Conservation (phyloP, 2,329 filamentous ascomycete genomes). For the Neurospora crassa region DNA sequence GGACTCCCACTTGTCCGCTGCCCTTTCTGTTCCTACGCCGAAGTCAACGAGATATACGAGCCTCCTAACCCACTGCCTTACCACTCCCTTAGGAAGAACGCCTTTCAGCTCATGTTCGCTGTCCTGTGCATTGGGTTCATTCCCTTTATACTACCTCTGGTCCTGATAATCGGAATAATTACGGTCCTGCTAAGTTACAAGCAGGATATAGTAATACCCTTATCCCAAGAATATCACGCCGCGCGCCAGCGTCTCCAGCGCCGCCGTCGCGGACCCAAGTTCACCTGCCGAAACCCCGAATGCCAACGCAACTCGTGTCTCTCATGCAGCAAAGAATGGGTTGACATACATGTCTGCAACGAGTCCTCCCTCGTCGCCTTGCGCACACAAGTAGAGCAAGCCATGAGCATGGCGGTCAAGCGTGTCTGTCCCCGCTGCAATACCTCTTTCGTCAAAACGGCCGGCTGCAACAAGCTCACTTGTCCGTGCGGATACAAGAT, state of each 20-base stretch:
- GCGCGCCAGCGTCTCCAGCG: slow-evolving; percentile 60
- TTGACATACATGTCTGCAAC: slow-evolving; percentile 82
- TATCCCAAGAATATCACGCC: slow-evolving; percentile 40
- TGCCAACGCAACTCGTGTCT: slow-evolving; percentile 71
- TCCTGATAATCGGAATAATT: slow-evolving; percentile 16
- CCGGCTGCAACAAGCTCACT: slow-evolving; percentile 93
- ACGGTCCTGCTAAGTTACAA: slow-evolving; percentile 35
- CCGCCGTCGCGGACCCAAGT: slow-evolving; percentile 63
- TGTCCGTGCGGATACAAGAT: slow-evolving; percentile 95
- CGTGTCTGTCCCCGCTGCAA: slow-evolving; percentile 88
- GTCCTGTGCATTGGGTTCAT: slow-evolving; percentile 43
- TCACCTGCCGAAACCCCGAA: slow-evolving; percentile 60
- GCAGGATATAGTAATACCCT: slow-evolving; percentile 30
- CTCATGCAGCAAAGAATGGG: slow-evolving; percentile 72
- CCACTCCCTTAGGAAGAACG: slow-evolving; percentile 22
- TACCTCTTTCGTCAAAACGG: slow-evolving; percentile 84
- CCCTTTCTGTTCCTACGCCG: slow-evolving; percentile 86
- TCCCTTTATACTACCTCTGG: slow-evolving; percentile 43
- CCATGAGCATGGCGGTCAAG: slow-evolving; percentile 89
- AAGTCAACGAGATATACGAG: slow-evolving; percentile 69
- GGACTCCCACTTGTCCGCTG: slow-evolving; percentile 71
- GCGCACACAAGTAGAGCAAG: slow-evolving; percentile 82
- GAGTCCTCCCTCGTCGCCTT: slow-evolving; percentile 74
- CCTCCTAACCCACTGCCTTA: slow-evolving; percentile 23
- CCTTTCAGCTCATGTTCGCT: slow-evolving; percentile 41